phyloP scores from a whole-genome alignment of 805 yeast genomes.

The Ogataea glucozyma region DNA sequence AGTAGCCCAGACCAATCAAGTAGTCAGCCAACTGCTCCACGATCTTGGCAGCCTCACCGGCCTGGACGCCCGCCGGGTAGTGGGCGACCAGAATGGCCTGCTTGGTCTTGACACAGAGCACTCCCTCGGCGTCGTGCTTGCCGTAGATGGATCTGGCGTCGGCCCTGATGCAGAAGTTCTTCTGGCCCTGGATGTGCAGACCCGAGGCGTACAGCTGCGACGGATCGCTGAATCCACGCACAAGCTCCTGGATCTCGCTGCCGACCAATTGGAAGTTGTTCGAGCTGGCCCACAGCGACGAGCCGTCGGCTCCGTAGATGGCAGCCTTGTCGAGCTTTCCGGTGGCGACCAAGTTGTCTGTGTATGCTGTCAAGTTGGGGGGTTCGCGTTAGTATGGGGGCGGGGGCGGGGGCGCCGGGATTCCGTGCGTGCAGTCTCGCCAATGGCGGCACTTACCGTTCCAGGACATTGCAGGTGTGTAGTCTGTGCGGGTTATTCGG shows the following conservation, averaged over 20 bases:
- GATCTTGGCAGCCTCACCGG: conserved; percentile 93
- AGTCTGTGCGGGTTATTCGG: too few species aligned
- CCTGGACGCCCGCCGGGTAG: conserved; percentile 85
- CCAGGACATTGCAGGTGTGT: conserved; percentile 40
- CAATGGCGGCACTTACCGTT: conserved; percentile 30
- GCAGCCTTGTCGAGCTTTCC: conserved; percentile 92
- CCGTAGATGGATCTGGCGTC: conserved; percentile 95
- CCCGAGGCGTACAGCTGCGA: conserved; percentile 81
- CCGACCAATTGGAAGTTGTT: conserved; percentile 63
- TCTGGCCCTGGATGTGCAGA: conserved; percentile 78
- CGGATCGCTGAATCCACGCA: conserved; percentile 79
- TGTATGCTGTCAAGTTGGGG: conserved; percentile 64
- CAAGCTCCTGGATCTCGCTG: conserved; percentile 72
- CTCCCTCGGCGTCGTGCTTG: conserved; percentile 84
- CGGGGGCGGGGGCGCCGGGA: neutral
- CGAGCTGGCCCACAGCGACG: conserved; percentile 89
- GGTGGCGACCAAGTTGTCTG: conserved; percentile 87
- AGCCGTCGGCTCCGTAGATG: conserved; percentile 92
- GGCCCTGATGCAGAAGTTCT: conserved; percentile 85
- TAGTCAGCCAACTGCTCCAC: conserved; percentile 97
- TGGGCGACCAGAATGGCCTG: conserved; percentile 94
- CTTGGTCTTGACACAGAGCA: conserved; percentile 87
- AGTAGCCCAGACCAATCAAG: conserved; percentile 84
- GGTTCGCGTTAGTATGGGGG: conserved; percentile 8
- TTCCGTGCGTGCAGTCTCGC: neutral